Percentiles rank a stretch among this genome's conserved stretches.
Conservation (phyloP, 1,284 basidiomycete species). For the Pseudozyma tsukubaensis region DNA sequence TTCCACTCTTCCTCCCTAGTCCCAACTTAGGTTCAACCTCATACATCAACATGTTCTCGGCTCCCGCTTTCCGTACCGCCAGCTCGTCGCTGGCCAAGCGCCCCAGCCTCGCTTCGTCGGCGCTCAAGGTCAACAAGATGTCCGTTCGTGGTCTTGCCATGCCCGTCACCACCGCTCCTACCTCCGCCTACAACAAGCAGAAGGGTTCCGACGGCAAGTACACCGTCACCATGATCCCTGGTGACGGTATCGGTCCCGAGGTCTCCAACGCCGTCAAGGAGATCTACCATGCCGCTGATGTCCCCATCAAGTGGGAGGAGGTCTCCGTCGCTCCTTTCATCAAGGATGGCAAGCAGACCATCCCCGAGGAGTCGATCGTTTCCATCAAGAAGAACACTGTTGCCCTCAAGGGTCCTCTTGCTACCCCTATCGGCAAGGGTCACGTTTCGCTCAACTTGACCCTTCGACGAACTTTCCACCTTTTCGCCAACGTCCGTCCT, state of each 20-base stretch:
- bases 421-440: constrained; percentile 89
- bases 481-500: constrained; percentile 98
- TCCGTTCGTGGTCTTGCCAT: constrained; percentile 56
- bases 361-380: constrained; percentile 89
- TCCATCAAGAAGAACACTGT: constrained; percentile 98
- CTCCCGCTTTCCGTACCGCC: constrained; percentile 46
- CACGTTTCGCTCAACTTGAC: constrained; percentile 99
- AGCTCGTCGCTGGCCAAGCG: constrained; percentile 54
- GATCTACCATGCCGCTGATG: constrained; percentile 86
- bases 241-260: constrained; percentile 96
- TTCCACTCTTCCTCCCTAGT: not conserved
- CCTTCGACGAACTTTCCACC: constrained; percentile 93
- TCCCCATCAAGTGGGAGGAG: constrained; percentile 83
- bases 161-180: constrained; percentile 59
- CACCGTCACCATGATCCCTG: constrained; percentile 89
- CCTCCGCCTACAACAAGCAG: constrained; percentile 66
- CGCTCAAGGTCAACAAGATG: constrained; percentile 47
- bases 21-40: not conserved
- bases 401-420: constrained; percentile 85
- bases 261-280: constrained; percentile 95
- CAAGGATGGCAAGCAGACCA: constrained; percentile 93
- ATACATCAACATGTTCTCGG: constrained; percentile 30
- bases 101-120: constrained; percentile 44
- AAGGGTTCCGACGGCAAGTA: constrained; percentile 79
- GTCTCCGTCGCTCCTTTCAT: constrained; percentile 90